phyloP scores from a whole-genome alignment of 305 asterid species.

The Fraxinus latifolia region DNA sequence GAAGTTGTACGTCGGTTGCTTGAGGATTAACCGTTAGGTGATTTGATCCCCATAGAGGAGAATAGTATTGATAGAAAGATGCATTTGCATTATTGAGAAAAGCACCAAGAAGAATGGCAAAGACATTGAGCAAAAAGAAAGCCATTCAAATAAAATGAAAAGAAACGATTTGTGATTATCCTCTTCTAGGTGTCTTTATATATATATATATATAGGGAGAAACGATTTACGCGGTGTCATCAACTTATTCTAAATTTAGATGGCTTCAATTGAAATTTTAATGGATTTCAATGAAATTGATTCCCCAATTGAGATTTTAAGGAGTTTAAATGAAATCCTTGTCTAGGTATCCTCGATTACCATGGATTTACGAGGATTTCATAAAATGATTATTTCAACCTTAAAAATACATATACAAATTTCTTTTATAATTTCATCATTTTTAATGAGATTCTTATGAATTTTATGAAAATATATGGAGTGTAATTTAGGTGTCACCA shows the following conservation, averaged over 20 bases:
- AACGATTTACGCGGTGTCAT: no score
- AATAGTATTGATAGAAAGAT: constrained; percentile 33
- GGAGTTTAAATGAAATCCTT: no score
- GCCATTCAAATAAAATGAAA: background rate
- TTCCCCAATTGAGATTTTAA: no score
- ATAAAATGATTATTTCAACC: background rate
- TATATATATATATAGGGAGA: background rate
- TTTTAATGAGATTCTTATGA: no score
- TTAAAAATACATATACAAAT: no score
- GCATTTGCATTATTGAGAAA: constrained; percentile 9
- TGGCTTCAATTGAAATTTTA: no score
- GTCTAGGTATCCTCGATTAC: no score
- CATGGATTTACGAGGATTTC: background rate
- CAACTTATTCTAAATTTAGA: no score
- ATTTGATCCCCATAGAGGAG: constrained; percentile 37
- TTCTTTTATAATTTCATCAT: no score
- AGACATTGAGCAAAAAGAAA: background rate
- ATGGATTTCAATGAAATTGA: no score
- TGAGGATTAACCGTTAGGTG: constrained; percentile 35
- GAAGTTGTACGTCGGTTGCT: constrained; percentile 37
- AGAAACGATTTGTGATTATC: background rate
- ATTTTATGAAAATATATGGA: no score
- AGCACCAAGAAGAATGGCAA: background rate
- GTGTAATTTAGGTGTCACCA: no score
- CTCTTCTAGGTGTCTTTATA: background rate